These are phyloP conservation scores for Jamesozyma lodderae DNA, from an alignment of 805 yeast species.

Conservation along the genomic window DNA sequence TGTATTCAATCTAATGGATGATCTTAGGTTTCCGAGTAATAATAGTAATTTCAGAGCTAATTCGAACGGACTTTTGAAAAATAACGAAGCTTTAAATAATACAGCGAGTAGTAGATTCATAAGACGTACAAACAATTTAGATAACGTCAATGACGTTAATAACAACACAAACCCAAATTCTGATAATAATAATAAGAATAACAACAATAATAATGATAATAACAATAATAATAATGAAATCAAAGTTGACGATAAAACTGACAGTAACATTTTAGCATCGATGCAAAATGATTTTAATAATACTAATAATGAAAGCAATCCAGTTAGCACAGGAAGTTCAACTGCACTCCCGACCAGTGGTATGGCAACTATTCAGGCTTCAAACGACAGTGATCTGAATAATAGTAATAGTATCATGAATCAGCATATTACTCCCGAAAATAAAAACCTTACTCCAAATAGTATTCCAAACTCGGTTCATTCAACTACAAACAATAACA, in stretches of 20 bases:
- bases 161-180: background rate
- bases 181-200: background rate
- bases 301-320: background rate
- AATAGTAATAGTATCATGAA: background rate
- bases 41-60: background rate
- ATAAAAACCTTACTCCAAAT: background rate
- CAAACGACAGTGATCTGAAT: background rate
- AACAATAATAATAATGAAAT: background rate
- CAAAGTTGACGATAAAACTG: background rate
- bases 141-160: background rate
- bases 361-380: background rate
- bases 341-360: background rate
- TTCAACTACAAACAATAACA: background rate
- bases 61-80: background rate
- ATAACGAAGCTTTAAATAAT: background rate
- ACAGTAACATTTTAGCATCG: background rate
- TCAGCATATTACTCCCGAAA: background rate
- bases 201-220: background rate
- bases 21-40: slow-evolving; percentile 2
- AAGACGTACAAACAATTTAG: too few species aligned
- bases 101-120: too few species aligned
- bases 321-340: background rate
- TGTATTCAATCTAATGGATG: slow-evolving; percentile 2
- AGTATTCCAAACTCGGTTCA: too few species aligned
- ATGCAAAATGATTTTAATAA: background rate